These are phyloP conservation scores for Teunomyces stri DNA, from an alignment of 805 yeast genomes.

Conservation along the genomic window DNA sequence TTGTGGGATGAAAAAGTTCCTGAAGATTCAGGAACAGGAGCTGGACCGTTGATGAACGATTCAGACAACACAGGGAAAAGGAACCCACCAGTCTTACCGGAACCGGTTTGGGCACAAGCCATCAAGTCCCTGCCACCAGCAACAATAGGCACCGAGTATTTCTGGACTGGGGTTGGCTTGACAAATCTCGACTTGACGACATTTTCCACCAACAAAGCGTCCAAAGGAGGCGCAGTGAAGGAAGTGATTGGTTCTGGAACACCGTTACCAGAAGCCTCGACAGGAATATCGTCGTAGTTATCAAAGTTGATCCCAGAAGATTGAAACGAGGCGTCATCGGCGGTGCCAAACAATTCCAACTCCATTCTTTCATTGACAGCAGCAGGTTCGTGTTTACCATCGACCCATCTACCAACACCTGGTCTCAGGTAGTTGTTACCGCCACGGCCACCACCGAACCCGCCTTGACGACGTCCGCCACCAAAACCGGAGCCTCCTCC, in stretches of 20 bases:
- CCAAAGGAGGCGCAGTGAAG: slow-evolving; percentile 92
- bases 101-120: slow-evolving; percentile 99
- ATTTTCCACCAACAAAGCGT: slow-evolving; percentile 79
- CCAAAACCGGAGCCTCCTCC: slow-evolving; percentile 15
- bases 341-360: slow-evolving; percentile 77
- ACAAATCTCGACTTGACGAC: slow-evolving; percentile 85
- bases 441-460: slow-evolving; percentile 24
- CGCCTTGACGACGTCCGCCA: slow-evolving; percentile 18
- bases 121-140: slow-evolving; percentile 86
- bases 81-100: slow-evolving; percentile 99
- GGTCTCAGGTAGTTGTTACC: slow-evolving; percentile 33
- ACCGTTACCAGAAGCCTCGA: slow-evolving; percentile 92
- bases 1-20: slow-evolving; percentile 62
- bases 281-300: slow-evolving; percentile 97
- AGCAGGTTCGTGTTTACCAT: slow-evolving; percentile 88
- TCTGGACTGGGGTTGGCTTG: slow-evolving; percentile 95
- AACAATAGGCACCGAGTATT: slow-evolving; percentile 89
- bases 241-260: slow-evolving; percentile 91
- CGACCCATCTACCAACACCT: slow-evolving; percentile 78
- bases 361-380: slow-evolving; percentile 68
- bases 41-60: slow-evolving; percentile 86
- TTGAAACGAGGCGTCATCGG: slow-evolving; percentile 73
- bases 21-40: slow-evolving; percentile 48
- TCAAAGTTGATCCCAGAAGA: slow-evolving; percentile 98
- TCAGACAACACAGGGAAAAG: slow-evolving; percentile 95